Evolutionary conservation across 1,139 yeast species (phyloP), one percentile per base, ranked within the genome.

Genomic region (Yamadazyma kanchanaburiensis): DNA sequence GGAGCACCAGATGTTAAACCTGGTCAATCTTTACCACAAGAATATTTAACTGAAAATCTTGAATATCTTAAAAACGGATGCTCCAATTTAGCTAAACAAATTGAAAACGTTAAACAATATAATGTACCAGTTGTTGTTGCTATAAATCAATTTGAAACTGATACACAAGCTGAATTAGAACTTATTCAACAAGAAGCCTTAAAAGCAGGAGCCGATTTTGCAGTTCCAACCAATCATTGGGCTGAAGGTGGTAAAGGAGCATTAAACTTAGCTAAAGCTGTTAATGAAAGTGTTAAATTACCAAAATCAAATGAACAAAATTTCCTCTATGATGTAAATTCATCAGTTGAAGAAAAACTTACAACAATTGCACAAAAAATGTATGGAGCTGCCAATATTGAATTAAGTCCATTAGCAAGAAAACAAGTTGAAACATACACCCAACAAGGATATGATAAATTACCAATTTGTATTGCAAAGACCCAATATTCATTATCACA

Each of bases 1-100:
- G 91, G 91, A 43, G 91, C 87, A 15, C 81, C 89, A 24, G 86
- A 80, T 46, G 89, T 83, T 33, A 83, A 82, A 53, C 88, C 91
- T 15, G 94, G 91, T 31, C 86, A 79, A 56, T 60, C 82, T 12
- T 64, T 83, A 48, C 88, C 91, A 24, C 63, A 60, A 19, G 89
- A 72, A 48, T 83, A 83, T 54, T 63, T 71, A 9, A 68, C 75
- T 34, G 89, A 82, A 56, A 78, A 80, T 56, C 68, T 80, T 42
- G 85, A 73, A 7, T 65, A 70, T 44, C 81, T 83, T 43, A 58
- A 64, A 34, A 68, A 70, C 30, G 94, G 94, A 32, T 77, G 80
- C 51, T 74, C 80, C 26, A 83, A 83, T 55, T 64, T 83, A 58
- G 82, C 82, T 32, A 83, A 83, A 52, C 91, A 83, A 54, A 82